phyloP scores from a whole-genome alignment of 805 yeast genomes.

The Lipomyces kockii region DNA sequence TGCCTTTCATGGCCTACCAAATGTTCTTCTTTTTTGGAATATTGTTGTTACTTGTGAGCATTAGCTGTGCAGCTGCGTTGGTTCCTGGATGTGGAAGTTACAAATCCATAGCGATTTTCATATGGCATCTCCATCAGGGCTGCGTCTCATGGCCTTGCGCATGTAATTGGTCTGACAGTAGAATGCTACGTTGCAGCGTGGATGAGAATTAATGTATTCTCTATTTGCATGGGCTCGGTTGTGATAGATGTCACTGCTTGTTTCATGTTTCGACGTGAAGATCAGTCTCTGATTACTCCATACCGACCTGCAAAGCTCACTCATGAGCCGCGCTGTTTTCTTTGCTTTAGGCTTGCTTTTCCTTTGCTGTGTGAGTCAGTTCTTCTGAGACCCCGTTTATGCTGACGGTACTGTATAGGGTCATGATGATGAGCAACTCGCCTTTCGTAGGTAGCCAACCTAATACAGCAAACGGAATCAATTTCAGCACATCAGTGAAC shows the following conservation, averaged over 20 bases:
- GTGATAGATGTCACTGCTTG: background rate
- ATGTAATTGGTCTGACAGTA: background rate
- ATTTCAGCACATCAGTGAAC: constrained; percentile 34
- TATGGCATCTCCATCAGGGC: background rate
- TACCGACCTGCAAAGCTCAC: background rate
- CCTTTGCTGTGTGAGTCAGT: background rate
- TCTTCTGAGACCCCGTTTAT: background rate
- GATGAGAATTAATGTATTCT: background rate
- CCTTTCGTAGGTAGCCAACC: constrained; percentile 24
- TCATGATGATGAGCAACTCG: constrained; percentile 28
- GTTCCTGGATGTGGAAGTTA: background rate
- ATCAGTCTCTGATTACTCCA: background rate
- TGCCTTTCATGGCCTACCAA: background rate
- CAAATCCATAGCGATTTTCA: background rate
- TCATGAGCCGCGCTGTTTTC: background rate
- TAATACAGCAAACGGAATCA: constrained; percentile 21
- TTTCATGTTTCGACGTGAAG: background rate
- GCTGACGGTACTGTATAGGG: constrained; percentile 3
- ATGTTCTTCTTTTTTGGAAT: background rate
- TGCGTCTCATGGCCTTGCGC: background rate
- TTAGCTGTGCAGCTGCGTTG: background rate
- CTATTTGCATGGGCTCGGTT: background rate
- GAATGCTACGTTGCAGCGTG: background rate
- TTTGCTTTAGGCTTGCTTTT: background rate
- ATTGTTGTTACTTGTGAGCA: background rate